Conservation (phyloP, 371 early-diverging fungal genomes). For the Mucor racemosus region DNA sequence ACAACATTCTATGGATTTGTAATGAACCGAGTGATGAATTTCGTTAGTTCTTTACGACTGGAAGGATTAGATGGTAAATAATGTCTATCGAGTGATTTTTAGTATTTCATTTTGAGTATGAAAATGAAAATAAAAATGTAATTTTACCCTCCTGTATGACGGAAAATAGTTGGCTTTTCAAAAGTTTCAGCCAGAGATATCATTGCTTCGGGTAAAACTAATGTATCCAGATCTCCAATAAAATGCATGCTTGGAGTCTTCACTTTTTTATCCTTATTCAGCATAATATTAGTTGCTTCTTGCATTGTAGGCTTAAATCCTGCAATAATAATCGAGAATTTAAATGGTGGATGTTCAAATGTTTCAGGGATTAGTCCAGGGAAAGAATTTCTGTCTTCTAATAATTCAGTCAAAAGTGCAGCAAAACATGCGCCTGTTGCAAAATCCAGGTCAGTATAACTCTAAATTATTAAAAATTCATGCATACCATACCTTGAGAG, state of each 20-base stretch:
- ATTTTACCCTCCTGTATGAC: conserved; percentile 52
- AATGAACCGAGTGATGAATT: conserved; percentile 15
- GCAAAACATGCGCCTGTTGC: conserved; percentile 55
- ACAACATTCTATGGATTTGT: background rate
- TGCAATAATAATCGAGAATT: conserved; percentile 58
- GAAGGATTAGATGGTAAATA: conserved; percentile 23
- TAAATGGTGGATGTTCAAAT: conserved; percentile 45
- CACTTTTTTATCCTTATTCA: conserved; percentile 20
- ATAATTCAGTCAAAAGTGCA: conserved; percentile 51
- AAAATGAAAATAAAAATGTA: background rate
- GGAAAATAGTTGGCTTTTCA: conserved; percentile 26
- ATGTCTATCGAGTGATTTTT: conserved; percentile 15
- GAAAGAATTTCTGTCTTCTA: conserved; percentile 28
- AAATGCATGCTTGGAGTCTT: conserved; percentile 64
- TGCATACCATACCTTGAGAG: conserved; percentile 58
- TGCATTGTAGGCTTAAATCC: conserved; percentile 57
- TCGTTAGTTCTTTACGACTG: conserved; percentile 22
- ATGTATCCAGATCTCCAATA: conserved; percentile 58
- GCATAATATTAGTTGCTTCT: conserved; percentile 23
- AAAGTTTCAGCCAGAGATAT: conserved; percentile 36
- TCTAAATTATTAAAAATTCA: background rate
- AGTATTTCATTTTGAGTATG: background rate
- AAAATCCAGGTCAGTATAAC: background rate
- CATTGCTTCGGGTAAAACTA: conserved; percentile 46
- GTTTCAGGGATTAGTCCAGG: conserved; percentile 27